Percentiles rank a stretch among this genome's conserved stretches.
phyloP scores from a whole-genome alignment of 495 filamentous ascomycete genomes.

The Cudoniella acicularis region DNA sequence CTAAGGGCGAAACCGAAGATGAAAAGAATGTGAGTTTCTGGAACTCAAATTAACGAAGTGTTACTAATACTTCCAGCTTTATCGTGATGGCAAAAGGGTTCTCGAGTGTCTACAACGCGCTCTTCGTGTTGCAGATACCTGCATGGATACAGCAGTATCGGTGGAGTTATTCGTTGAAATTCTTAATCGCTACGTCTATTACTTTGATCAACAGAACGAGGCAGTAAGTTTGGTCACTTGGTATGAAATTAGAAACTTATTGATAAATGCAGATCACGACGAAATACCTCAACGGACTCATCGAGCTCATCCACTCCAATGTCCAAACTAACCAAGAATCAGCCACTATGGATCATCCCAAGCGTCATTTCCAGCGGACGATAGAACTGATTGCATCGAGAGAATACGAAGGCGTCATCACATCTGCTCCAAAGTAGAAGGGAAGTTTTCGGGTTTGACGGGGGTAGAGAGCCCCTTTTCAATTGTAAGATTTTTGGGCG shows the following conservation, averaged over 20 bases:
- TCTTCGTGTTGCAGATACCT: slow-evolving; percentile 92
- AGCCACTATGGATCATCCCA: slow-evolving; percentile 75
- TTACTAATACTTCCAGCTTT: slow-evolving; percentile 58
- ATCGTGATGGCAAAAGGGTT: slow-evolving; percentile 95
- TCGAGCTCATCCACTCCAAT: slow-evolving; percentile 97
- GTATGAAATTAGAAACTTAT: background rate
- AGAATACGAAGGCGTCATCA: slow-evolving; percentile 83
- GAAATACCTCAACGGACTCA: slow-evolving; percentile 96
- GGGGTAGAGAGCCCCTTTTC: background rate
- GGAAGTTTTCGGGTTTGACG: background rate
- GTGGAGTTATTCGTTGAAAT: slow-evolving; percentile 98
- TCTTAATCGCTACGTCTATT: slow-evolving; percentile 96
- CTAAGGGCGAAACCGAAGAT: slow-evolving; percentile 71
- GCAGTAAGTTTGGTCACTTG: slow-evolving; percentile 54
- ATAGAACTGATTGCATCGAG: slow-evolving; percentile 87
- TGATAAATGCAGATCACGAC: slow-evolving; percentile 75
- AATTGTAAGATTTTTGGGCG: slow-evolving; percentile 17
- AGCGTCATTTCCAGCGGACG: slow-evolving; percentile 88
- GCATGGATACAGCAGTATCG: slow-evolving; percentile 98
- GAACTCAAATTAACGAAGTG: slow-evolving; percentile 4
- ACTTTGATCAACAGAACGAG: slow-evolving; percentile 98
- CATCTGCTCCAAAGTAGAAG: slow-evolving; percentile 23
- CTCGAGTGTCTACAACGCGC: slow-evolving; percentile 95
- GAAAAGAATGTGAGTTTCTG: slow-evolving; percentile 66
- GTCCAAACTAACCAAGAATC: slow-evolving; percentile 81